Conservation (phyloP, 2,329 filamentous ascomycete species). For the Onygenales sp. region DNA sequence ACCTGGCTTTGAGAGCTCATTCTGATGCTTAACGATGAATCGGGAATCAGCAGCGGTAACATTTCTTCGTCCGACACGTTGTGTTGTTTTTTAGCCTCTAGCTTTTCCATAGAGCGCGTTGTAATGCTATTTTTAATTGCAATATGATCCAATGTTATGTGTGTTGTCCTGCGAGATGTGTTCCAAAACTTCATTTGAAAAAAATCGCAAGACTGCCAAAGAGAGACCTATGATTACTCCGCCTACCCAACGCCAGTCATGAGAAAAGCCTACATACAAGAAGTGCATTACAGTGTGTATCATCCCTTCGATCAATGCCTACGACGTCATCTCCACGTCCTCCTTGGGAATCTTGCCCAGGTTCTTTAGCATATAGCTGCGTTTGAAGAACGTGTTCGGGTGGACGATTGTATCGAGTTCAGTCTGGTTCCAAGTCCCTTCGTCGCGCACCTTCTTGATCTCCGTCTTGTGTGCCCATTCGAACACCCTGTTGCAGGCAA, state of each 20-base stretch:
- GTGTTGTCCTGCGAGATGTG: neutral
- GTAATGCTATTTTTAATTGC: neutral
- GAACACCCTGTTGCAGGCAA: constrained; percentile 94
- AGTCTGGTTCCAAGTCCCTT: constrained; percentile 58
- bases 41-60: constrained; percentile 68
- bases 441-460: constrained; percentile 66
- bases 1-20: constrained; percentile 59
- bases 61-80: constrained; percentile 18
- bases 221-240: neutral
- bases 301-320: neutral
- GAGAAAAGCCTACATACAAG: neutral
- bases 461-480: constrained; percentile 74
- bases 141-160: neutral
- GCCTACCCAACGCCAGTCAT: constrained; percentile 1
- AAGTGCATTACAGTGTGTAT: neutral
- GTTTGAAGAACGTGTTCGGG: constrained; percentile 96
- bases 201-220: neutral
- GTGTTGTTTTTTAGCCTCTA: neutral
- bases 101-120: neutral
- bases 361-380: constrained; percentile 82
- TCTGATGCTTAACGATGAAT: constrained; percentile 52
- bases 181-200: neutral
- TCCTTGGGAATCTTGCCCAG: constrained; percentile 46
- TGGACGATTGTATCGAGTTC: constrained; percentile 94
- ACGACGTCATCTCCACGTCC: constrained; percentile 46